Evolutionary conservation across 164 flowering plant species (phyloP).

Genomic region (Berberis vulgaris): DNA sequence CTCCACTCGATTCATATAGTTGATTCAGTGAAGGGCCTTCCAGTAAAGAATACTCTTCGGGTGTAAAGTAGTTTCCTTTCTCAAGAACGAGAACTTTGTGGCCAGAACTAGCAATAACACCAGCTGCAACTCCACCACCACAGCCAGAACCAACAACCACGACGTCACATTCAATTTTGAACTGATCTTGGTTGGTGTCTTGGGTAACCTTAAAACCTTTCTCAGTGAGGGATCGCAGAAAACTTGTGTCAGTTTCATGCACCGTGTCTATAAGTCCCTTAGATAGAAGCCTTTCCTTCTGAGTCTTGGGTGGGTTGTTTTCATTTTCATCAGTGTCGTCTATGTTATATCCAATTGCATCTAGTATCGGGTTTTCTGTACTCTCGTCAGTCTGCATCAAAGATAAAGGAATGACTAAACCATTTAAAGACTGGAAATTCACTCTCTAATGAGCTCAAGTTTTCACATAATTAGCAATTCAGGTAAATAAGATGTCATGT

Average conservation of each 20-base stretch:
- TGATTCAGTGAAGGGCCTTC: conserved; percentile 52
- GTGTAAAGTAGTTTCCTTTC: conserved; percentile 54
- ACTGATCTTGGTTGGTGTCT: conserved; percentile 17
- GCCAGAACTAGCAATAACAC: conserved; percentile 49
- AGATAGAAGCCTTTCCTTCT: conserved; percentile 28
- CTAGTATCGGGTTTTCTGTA: conserved; percentile 41
- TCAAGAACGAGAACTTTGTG: conserved; percentile 53
- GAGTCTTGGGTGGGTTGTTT: neutral
- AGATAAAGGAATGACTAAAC: neutral
- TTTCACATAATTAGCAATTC: too few relatives aligned
- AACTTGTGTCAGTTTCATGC: conserved; percentile 27
- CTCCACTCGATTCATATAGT: conserved; percentile 53
- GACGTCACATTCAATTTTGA: conserved; percentile 49
- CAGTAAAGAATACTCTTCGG: conserved; percentile 42
- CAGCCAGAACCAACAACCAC: conserved; percentile 60
- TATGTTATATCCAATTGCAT: conserved; percentile 37
- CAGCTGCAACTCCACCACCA: conserved; percentile 77
- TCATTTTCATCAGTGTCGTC: conserved; percentile 12
- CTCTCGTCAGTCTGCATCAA: conserved; percentile 37
- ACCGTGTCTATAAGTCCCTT: conserved; percentile 42
- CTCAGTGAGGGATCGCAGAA: conserved; percentile 26
- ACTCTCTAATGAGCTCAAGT: too few relatives aligned
- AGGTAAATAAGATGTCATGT: too few relatives aligned
- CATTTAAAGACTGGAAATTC: too few relatives aligned
- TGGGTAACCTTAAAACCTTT: conserved; percentile 38